phyloP scores from a whole-genome alignment of 2,329 filamentous ascomycete genomes.

The Pseudocercospora fijiensis region DNA sequence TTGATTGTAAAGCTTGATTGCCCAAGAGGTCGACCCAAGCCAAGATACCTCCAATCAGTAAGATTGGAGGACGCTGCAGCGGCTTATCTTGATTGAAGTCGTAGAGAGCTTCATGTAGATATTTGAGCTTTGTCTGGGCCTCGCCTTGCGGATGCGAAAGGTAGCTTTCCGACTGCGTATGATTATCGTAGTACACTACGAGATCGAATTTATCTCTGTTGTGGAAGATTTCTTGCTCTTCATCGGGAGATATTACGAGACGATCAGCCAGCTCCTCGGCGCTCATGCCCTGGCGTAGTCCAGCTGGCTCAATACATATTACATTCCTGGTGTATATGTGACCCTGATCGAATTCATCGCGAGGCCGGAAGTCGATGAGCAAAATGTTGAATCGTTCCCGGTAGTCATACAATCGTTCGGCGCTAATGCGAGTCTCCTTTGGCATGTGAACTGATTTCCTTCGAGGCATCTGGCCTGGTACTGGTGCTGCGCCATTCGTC shows the following conservation, averaged over 20 bases:
- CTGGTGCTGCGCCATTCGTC: constrained; percentile 14
- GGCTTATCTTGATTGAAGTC: constrained; percentile 81
- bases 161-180: constrained; percentile 59
- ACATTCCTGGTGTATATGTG: constrained; percentile 82
- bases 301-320: constrained; percentile 86
- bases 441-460: constrained; percentile 50
- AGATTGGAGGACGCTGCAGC: constrained; percentile 68
- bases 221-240: constrained; percentile 74
- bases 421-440: constrained; percentile 62
- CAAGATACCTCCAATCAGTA: constrained; percentile 78
- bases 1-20: constrained; percentile 59
- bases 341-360: constrained; percentile 79
- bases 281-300: constrained; percentile 66
- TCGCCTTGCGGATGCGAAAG: constrained; percentile 48
- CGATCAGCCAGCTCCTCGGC: constrained; percentile 66
- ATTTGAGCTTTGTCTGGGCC: constrained; percentile 58
- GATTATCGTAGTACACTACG: constrained; percentile 85
- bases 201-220: constrained; percentile 75
- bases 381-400: constrained; percentile 68
- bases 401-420: constrained; percentile 69
- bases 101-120: constrained; percentile 74
- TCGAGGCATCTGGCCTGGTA: constrained; percentile 30
- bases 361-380: constrained; percentile 79
- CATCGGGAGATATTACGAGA: constrained; percentile 67
- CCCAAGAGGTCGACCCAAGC: constrained; percentile 87